These are phyloP conservation scores for Candida anutae DNA, from an alignment of 1,139 yeast genomes.

Conservation along the genomic window DNA sequence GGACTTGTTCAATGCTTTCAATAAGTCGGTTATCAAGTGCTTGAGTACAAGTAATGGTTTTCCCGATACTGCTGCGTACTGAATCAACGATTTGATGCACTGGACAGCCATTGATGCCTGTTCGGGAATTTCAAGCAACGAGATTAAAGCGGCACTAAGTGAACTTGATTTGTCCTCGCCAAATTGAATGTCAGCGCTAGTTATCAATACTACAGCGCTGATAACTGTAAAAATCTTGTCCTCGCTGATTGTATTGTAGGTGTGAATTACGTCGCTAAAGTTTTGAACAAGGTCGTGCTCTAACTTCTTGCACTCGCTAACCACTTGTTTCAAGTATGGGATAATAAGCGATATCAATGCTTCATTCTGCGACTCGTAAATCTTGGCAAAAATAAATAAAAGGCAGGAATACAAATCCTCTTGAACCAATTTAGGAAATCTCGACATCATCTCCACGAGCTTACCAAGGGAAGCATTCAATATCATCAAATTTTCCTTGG, in stretches of 20 bases:
- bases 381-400: conserved; percentile 53
- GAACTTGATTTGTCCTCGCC: conserved; percentile 23
- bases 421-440: conserved; percentile 61
- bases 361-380: conserved; percentile 44
- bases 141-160: conserved; percentile 27
- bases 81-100: conserved; percentile 51
- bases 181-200: conserved; percentile 42
- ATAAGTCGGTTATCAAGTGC: conserved; percentile 23
- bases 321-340: conserved; percentile 49
- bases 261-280: conserved; percentile 31
- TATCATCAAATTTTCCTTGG: conserved; percentile 29
- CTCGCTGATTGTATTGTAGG: conserved; percentile 16
- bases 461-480: conserved; percentile 47
- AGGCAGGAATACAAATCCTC: conserved; percentile 66
- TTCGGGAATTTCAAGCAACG: conserved; percentile 20
- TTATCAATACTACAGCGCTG: conserved; percentile 52
- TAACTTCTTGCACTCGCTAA: conserved; percentile 22
- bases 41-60: conserved; percentile 21
- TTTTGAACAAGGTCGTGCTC: conserved; percentile 23
- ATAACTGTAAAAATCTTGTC: conserved; percentile 39
- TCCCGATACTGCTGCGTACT: conserved; percentile 20
- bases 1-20: conserved; percentile 14
- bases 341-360: conserved; percentile 43
- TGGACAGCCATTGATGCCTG: conserved; percentile 44
- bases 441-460: conserved; percentile 53